phyloP scores from a whole-genome alignment of 768 basidiomycete genomes.

The Sarcomyxa edulis region DNA sequence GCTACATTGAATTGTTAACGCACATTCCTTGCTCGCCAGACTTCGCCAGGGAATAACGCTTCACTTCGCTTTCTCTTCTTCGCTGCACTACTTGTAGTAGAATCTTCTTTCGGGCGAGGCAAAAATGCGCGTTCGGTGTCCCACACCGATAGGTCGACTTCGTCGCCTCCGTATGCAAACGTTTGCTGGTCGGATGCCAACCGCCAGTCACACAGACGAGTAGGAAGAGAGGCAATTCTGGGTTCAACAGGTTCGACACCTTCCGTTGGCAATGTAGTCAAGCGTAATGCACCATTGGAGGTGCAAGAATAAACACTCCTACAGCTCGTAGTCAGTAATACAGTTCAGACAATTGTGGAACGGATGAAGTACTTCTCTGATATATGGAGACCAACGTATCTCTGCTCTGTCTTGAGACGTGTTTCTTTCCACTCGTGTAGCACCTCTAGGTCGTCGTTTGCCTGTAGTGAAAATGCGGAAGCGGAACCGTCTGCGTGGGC shows the following conservation, averaged over 20 bases:
- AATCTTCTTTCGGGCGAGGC: slow-evolving; percentile 14
- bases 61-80: slow-evolving; percentile 60
- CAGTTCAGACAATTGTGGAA: not conserved
- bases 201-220: slow-evolving; percentile 64
- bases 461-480: slow-evolving; percentile 35
- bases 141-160: slow-evolving; percentile 84
- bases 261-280: slow-evolving; percentile 28
- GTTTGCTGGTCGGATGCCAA: slow-evolving; percentile 43
- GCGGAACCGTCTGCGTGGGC: slow-evolving; percentile 58
- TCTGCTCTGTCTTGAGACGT: slow-evolving; percentile 43
- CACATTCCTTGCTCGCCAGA: slow-evolving; percentile 85
- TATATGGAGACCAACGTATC: slow-evolving; percentile 58
- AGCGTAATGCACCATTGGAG: slow-evolving; percentile 67
- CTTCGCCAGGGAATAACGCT: slow-evolving; percentile 61
- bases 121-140: slow-evolving; percentile 55
- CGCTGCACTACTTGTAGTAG: slow-evolving; percentile 11
- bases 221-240: slow-evolving; percentile 48
- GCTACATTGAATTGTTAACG: slow-evolving; percentile 10
- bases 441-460: slow-evolving; percentile 33
- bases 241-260: slow-evolving; percentile 13
- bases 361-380: slow-evolving; percentile 38
- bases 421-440: slow-evolving; percentile 59
- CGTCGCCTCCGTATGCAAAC: slow-evolving; percentile 83
- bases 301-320: slow-evolving; percentile 67
- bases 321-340: slow-evolving; percentile 3